Base-by-base conservation (phyloP, 2,329 filamentous ascomycete species). In the Cercospora nicotianae region DNA sequence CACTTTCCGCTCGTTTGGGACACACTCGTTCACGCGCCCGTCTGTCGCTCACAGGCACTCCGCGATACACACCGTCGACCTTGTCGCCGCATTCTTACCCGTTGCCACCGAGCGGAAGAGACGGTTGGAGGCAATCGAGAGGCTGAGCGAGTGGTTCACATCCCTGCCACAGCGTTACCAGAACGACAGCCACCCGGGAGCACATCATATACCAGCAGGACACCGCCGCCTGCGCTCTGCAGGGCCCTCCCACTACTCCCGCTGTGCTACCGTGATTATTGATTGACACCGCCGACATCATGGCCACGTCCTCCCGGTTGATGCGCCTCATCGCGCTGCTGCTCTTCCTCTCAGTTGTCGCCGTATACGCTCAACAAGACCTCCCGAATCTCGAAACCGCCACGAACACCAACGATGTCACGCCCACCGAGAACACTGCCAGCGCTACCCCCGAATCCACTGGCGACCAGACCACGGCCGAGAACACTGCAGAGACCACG, bases 301-400 rank as follows among this genome's bases (percentile, higher is more conserved):
- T 68, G 67, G 67, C 67, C 28, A 42, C 28, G n/a, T 33, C 42
- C 7, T 28, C 66, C 10, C 53, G 67, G 31, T 28, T 61, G 60
- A 63, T 68, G 65, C 73, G 68, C 65, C 66, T 66, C 6, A 55
- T 75, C 45, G 69, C 70, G 31, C 61, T 75, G 36, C 64, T 75
- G 28, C 73, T 73, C 26, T 70, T 77, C 42, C 66, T 72, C 31
- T 70, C 67, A 51, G 65, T 66, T 59, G 67, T 72, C 23, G 45
- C 70, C n/a, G 73, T 72, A 3, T 64, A 71, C 58, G 72, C 74
- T 26, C 74, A 77, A 64, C 71, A 66, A 36, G 70, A 74, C 51
- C 65, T 78, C 3, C 75, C 77, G 16, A 67, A 76, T 53, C 73
- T 77, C 45, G 64, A 68, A 8, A 75, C 72, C 5, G 71, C 71